Evolutionary conservation across 2,329 filamentous ascomycete genomes (phyloP), one percentile per base, ranked within the genome.

Genomic region (Botrytis fragariae): DNA sequence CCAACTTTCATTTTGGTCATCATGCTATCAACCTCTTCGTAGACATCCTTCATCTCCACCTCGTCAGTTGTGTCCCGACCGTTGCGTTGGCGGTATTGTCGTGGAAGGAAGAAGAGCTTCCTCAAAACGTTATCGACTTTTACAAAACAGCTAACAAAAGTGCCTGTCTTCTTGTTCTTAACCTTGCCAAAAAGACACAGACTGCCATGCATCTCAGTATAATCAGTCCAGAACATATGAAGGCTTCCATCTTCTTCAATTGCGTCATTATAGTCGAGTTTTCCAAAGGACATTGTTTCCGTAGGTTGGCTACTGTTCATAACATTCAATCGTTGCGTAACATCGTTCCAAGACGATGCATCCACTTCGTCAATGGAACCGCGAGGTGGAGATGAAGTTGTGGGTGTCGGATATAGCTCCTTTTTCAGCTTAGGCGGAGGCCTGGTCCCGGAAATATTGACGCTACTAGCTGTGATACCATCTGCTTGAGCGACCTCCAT

Each of bases 151-250:
- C 96, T 99, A 74, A 94, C 92, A 80, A 93, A 95, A 61, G 86
- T 86, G 69, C 89, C 90, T 1, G 89, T 93, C 79, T 90, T 92
- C 82, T 95, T 97, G 84, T 98, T 94, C 79, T 94, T 90, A 37
- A 98, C 95, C 81, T 99, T 99, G 76, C 96, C 96, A 80, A 99
- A 98, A 18, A 99, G 87, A 81, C 94, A 98, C 16, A 99, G 85
- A 77, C 91, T 96, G 74, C 95, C 95, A 79, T 95, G 94, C 81
- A 97, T 86, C 81, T 99, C 96, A 0, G 92, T 94, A 80, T 97
- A 99, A 82, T 99, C 96, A 12, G 93, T 92, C 96, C 96, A 99
- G 84, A 98, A 99, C 85, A 99, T 94, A 77, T 92, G 91, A 44
- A 99, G 86, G 78, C 93, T 97, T 51, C 95, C 96, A 79, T 99